Evolutionary conservation across 2,329 filamentous ascomycete genomes (phyloP).

Genomic region (Microdochium nivale): DNA sequence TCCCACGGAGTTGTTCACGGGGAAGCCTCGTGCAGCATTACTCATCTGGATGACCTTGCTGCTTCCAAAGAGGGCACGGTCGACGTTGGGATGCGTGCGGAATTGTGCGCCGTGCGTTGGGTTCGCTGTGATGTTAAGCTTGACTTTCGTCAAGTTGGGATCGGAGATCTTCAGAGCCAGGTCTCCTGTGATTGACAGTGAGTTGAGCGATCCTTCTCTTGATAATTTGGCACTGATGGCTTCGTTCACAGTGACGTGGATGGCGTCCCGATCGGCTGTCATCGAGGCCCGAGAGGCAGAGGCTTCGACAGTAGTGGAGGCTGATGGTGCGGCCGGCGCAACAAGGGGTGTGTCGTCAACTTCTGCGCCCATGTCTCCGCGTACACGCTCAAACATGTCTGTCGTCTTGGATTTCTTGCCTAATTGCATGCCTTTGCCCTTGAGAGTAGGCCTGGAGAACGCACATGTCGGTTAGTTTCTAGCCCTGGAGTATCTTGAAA

Average conservation of each 20-base stretch:
- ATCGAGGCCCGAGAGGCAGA: slow-evolving; percentile 51
- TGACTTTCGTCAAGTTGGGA: slow-evolving; percentile 82
- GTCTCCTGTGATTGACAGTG: slow-evolving; percentile 84
- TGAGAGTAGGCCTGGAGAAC: slow-evolving; percentile 47
- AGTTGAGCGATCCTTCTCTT: slow-evolving; percentile 78
- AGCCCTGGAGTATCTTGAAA: neutral
- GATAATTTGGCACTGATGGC: slow-evolving; percentile 84
- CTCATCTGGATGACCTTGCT: slow-evolving; percentile 82
- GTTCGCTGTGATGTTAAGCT: slow-evolving; percentile 69
- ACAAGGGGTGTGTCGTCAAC: slow-evolving; percentile 71
- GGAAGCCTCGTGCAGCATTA: slow-evolving; percentile 82
- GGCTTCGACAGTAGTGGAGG: slow-evolving; percentile 36
- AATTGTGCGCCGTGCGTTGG: slow-evolving; percentile 82
- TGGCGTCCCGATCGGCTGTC: slow-evolving; percentile 69
- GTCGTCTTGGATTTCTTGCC: slow-evolving; percentile 98
- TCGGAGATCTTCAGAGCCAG: slow-evolving; percentile 87
- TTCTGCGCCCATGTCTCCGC: slow-evolving; percentile 82
- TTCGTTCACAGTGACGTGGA: slow-evolving; percentile 83
- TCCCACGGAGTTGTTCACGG: slow-evolving; percentile 85
- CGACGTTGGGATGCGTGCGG: slow-evolving; percentile 93
- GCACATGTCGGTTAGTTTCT: neutral
- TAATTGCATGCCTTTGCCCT: slow-evolving; percentile 97
- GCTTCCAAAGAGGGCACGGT: slow-evolving; percentile 77
- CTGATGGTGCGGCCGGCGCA: slow-evolving; percentile 34
- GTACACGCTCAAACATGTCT: slow-evolving; percentile 94